Evolutionary conservation across 345 rosid genomes (phyloP), one percentile per base, ranked within the genome.

Genomic region (Hirschfeldia incana): DNA sequence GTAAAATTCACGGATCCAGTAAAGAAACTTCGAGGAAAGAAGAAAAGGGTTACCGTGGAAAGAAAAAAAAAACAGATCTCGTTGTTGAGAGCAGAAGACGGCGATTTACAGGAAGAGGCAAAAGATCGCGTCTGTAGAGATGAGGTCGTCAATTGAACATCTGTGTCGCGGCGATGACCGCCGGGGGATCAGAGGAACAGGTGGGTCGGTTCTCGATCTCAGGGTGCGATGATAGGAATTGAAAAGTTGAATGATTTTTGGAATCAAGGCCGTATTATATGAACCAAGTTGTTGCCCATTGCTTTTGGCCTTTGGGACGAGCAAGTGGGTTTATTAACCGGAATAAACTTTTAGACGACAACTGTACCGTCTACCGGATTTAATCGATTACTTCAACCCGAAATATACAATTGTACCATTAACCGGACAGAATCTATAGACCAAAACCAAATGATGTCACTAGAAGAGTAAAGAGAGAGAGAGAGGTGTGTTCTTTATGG

Each of bases 51-150:
- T 79, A 79, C 82, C 82, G 75, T 74, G 49, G 30, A 79, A 61
- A 33, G 30, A 79, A 61, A 33, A 49, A 67, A 73, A 29, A 73
- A 29, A 73, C 46, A 67, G 74, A 73, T 79, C 82, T 79, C 64
- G 82, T 32, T 5, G 8, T 42, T 9, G 67, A 6, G 67, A 39
- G 67, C 32, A 37, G 65, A 55, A 59, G 73, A 28, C 68, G 67
- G 69, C 42, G 32, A 29, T 2, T n/a, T 16, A 57, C n/a, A 70
- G 76, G 36, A 62, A 53, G 67, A 57, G 64, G 66, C 13, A 64
- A 73, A 73, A 73, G 39, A 78, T 72, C 28, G 59, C 28, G 78
- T 69, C 17, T 57, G 73, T 69, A 73, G 57, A 79, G 69, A 79
- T 15, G 5, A 67, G 44, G 51, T 67, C 59, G 65, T 74, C 28